Evolutionary conservation across 345 rosid genomes (phyloP), one percentile per base, ranked within the genome.

Genomic region (Aquilaria sinensis): DNA sequence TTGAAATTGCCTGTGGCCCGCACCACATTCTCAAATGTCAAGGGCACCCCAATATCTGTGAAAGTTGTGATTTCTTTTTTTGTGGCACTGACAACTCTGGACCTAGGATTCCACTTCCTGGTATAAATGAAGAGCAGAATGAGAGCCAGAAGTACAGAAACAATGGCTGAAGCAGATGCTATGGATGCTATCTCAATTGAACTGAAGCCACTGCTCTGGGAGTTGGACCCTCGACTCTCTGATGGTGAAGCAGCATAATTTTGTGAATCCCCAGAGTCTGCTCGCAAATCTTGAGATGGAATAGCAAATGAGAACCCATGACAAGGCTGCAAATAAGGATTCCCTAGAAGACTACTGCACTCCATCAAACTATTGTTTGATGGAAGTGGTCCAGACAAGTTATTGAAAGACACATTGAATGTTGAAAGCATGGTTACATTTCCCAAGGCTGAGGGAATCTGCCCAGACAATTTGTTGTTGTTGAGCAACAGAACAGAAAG

Each of bases 181-280:
- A 85, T 72, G 0, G 86, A 81, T 61, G 91, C 88, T 57, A 85
- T 70, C 77, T 85, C 91, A 8, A 85, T 83, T 9, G 88, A 75
- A 13, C 66, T 80, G 54, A 85, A 69, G 23, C 71, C 82, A 31
- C 8, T 14, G 63, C 58, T 63, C 15, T 46, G 67, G 32, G 56
- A 55, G 10, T 34, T 49, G 23, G 31, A 37, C 12, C 37, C 6
- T 48, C 50, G 9, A 10, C 48, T 10, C 13, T 46, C 65, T 16
- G 72, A 69, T 4, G 81, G 69, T 49, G 69, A 70, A 60, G 80
- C 64, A 31, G 75, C 80, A 32, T 66, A 72, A 58, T 75, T 75
- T 49, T 70, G 77, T 34, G 75, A 61, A 70, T 78, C 83, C 12
- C 64, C 80, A 0, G 51, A 57, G 12, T 47, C 72, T 34, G 57